Percentiles rank a stretch among this genome's conserved stretches.
phyloP scores from a whole-genome alignment of 2,329 filamentous ascomycete genomes.

The Verticillium dahliae region DNA sequence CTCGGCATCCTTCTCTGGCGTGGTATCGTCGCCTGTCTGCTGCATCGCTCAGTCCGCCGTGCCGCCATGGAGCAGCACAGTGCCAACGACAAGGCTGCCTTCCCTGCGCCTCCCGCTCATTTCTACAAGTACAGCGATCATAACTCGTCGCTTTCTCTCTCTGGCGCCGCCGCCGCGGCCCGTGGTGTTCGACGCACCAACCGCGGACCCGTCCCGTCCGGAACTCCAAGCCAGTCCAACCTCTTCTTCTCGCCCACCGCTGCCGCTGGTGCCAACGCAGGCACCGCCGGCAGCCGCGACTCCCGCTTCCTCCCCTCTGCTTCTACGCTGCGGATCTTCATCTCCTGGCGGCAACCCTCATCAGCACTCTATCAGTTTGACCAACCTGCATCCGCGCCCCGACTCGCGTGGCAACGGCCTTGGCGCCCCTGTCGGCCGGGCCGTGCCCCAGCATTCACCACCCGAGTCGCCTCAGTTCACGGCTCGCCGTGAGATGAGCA shows the following conservation, averaged over 20 bases:
- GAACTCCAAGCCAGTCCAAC: conserved; percentile 57
- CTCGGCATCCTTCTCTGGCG: conserved; percentile 84
- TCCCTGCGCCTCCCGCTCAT: conserved; percentile 48
- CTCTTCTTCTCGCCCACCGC: conserved; percentile 97
- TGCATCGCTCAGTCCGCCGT: conserved; percentile 84
- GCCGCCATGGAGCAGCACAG: conserved; percentile 71
- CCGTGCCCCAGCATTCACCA: conserved; percentile 44
- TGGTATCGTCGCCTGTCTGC: conserved; percentile 76
- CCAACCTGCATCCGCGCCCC: conserved; percentile 45
- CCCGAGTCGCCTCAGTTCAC: conserved; percentile 57
- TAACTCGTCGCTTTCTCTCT: conserved; percentile 45
- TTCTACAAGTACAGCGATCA: conserved; percentile 61
- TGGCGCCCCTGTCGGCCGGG: conserved; percentile 7
- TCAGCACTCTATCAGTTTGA: conserved; percentile 51
- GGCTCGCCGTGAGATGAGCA: conserved; percentile 45
- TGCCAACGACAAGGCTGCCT: conserved; percentile 63
- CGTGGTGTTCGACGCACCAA: conserved; percentile 45
- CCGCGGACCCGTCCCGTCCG: conserved; percentile 45
- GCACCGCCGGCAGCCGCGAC: conserved; percentile 55
- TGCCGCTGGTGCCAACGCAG: conserved; percentile 39
- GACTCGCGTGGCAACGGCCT: conserved; percentile 41
- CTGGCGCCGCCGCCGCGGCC: conserved; percentile 36
- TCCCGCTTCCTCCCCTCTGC: conserved; percentile 80
- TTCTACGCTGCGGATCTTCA: conserved; percentile 72
- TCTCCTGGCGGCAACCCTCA: conserved; percentile 37